A percentile compares a stretch with the other conserved stretches of the same genome.
These are phyloP conservation scores for Echria macrotheca DNA, from an alignment of 495 filamentous ascomycete genomes.

Conservation along the genomic window DNA sequence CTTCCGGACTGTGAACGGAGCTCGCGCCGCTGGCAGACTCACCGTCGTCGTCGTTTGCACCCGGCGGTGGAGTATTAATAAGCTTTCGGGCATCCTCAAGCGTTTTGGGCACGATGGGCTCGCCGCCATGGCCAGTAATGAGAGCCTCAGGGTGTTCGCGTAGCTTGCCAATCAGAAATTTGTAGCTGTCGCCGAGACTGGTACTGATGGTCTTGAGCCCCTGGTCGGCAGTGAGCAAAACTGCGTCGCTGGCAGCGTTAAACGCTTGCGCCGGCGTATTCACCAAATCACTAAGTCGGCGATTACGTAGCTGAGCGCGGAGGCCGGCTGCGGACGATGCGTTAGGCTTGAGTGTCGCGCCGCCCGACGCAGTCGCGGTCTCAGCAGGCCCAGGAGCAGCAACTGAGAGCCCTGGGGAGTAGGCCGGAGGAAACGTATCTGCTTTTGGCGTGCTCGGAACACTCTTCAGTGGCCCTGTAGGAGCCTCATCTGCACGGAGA, in stretches of 20 bases:
- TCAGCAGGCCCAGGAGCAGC: slow-evolving; percentile 4
- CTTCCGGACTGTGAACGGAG: slow-evolving; percentile 39
- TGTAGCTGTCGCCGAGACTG: slow-evolving; percentile 85
- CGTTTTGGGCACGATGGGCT: slow-evolving; percentile 69
- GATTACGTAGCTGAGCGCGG: slow-evolving; percentile 43
- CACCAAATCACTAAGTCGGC: slow-evolving; percentile 77
- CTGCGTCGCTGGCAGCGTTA: slow-evolving; percentile 74
- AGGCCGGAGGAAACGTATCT: slow-evolving; percentile 47
- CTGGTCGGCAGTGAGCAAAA: slow-evolving; percentile 83
- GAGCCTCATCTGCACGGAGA: slow-evolving; percentile 73
- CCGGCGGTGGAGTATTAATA: slow-evolving; percentile 62
- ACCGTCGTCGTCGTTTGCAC: slow-evolving; percentile 36
- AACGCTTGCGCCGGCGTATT: slow-evolving; percentile 73
- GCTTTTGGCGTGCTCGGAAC: slow-evolving; percentile 48
- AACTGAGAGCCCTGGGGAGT: slow-evolving; percentile 28
- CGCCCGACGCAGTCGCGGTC: slow-evolving; percentile 29
- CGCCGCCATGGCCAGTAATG: slow-evolving; percentile 36
- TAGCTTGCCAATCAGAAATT: slow-evolving; percentile 85
- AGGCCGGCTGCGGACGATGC: slow-evolving; percentile 35
- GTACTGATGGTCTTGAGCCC: slow-evolving; percentile 82
- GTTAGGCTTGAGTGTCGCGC: slow-evolving; percentile 36
- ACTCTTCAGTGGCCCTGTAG: slow-evolving; percentile 56
- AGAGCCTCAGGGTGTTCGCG: slow-evolving; percentile 59
- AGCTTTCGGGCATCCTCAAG: slow-evolving; percentile 87
- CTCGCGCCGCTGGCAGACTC: slow-evolving; percentile 46